Evolutionary conservation across 2,329 filamentous ascomycete species (phyloP).

Genomic region (Colletotrichum trifolii): DNA sequence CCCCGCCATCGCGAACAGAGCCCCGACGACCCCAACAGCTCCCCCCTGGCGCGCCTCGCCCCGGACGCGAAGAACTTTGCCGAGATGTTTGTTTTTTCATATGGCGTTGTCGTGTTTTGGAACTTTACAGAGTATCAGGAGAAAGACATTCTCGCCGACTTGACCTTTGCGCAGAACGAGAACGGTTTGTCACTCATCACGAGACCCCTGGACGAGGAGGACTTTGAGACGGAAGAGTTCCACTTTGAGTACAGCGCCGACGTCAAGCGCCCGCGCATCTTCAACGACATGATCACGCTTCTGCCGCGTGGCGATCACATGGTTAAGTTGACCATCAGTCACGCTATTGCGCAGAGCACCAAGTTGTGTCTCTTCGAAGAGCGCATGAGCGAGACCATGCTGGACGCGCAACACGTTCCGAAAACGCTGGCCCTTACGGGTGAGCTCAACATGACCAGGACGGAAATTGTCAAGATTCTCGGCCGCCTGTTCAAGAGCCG

Average conservation of each 20-base stretch:
- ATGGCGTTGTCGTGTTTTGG: constrained; percentile 98
- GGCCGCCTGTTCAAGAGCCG: constrained; percentile 92
- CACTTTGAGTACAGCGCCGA: constrained; percentile 96
- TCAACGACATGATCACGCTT: constrained; percentile 99
- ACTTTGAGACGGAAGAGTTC: constrained; percentile 98
- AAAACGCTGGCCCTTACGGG: constrained; percentile 90
- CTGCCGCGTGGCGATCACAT: constrained; percentile 93
- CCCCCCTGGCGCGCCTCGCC: constrained; percentile 69
- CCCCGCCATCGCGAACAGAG: constrained; percentile 39
- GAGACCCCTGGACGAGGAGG: constrained; percentile 83
- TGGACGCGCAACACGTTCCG: constrained; percentile 90
- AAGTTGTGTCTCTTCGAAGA: constrained; percentile 97
- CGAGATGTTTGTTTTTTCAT: constrained; percentile 97
- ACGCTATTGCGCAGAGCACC: constrained; percentile 96
- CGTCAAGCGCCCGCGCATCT: constrained; percentile 88
- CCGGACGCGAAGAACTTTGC: constrained; percentile 83
- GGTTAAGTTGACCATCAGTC: constrained; percentile 98
- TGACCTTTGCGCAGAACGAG: constrained; percentile 85
- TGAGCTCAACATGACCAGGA: constrained; percentile 88
- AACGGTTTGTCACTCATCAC: constrained; percentile 75
- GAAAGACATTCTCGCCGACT: constrained; percentile 93
- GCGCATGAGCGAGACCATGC: constrained; percentile 94
- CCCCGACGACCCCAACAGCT: constrained; percentile 55
- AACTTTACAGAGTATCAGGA: constrained; percentile 97
- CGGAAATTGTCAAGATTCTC: constrained; percentile 91